Evolutionary conservation across 176 grass and related monocot species (phyloP).

Genomic region (Pontederia crassipes): DNA sequence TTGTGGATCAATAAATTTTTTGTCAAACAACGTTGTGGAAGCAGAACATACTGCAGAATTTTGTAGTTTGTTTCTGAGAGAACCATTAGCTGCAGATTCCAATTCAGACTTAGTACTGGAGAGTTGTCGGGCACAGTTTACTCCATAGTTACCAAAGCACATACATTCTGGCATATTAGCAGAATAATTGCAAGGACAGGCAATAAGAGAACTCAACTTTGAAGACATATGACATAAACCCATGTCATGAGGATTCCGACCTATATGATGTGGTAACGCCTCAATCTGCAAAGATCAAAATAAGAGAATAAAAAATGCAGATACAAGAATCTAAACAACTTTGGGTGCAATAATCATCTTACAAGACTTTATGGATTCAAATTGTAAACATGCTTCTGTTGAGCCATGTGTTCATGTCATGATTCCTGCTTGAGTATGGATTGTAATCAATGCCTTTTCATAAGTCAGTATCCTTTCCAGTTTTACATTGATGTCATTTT

Average conservation of each 20-base stretch:
- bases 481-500: too few relatives aligned
- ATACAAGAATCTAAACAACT: too few relatives aligned
- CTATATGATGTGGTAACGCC: neutral
- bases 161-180: neutral
- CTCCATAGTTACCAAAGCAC: slow-evolving; percentile 2
- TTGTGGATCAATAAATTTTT: neutral
- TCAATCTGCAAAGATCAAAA: slow-evolving; percentile 1
- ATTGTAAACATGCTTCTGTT: too few relatives aligned
- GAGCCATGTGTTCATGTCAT: too few relatives aligned
- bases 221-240: neutral
- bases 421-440: too few relatives aligned
- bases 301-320: neutral
- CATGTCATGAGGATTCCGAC: neutral
- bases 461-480: too few relatives aligned
- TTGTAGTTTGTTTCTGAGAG: neutral
- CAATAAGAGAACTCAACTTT: neutral
- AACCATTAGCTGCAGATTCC: neutral
- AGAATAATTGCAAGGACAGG: neutral
- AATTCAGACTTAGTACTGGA: neutral
- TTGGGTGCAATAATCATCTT: too few relatives aligned
- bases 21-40: slow-evolving; percentile 1
- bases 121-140: neutral
- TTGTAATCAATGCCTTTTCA: too few relatives aligned
- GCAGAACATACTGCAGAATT: slow-evolving; percentile 13
- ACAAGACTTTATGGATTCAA: too few relatives aligned